A percentile compares a stretch with the other conserved stretches of the same genome.
Conservation (phyloP, 2,329 filamentous ascomycete species). For the Albophoma yamanashiensis region DNA sequence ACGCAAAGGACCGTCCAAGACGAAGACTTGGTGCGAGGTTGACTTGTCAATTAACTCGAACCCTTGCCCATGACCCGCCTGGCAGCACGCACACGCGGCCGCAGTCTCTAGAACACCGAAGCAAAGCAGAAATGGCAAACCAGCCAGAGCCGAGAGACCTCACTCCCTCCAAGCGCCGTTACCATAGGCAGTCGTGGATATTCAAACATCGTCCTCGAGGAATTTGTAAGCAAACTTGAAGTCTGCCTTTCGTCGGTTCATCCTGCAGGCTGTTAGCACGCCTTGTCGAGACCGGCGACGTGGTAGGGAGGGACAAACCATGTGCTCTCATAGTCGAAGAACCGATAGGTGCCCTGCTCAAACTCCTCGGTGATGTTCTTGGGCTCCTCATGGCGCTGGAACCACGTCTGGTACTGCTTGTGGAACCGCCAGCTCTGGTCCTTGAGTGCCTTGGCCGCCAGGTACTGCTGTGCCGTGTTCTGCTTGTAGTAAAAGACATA, state of each 20-base stretch:
- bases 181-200: not conserved
- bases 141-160: not conserved
- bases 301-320: conserved; percentile 52
- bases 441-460: conserved; percentile 94
- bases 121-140: not conserved
- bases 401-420: conserved; percentile 99
- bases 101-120: not conserved
- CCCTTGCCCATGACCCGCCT: not conserved
- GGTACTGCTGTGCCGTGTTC: conserved; percentile 87
- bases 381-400: conserved; percentile 94
- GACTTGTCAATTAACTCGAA: not conserved
- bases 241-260: conserved; percentile 95
- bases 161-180: not conserved
- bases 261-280: conserved; percentile 48
- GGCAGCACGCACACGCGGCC: not conserved
- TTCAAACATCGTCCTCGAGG: conserved; percentile 65
- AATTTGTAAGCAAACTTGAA: conserved; percentile 99
- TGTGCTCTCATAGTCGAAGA: conserved; percentile 99
- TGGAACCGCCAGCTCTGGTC: conserved; percentile 98
- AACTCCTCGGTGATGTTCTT: conserved; percentile 98
- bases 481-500: conserved; percentile 99
- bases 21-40: not conserved
- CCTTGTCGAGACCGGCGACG: not conserved
- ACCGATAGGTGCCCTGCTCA: conserved; percentile 96
- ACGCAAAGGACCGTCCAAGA: not conserved